Evolutionary conservation across 257 asterid genomes (phyloP).

Genomic region (Plantago ovata): DNA sequence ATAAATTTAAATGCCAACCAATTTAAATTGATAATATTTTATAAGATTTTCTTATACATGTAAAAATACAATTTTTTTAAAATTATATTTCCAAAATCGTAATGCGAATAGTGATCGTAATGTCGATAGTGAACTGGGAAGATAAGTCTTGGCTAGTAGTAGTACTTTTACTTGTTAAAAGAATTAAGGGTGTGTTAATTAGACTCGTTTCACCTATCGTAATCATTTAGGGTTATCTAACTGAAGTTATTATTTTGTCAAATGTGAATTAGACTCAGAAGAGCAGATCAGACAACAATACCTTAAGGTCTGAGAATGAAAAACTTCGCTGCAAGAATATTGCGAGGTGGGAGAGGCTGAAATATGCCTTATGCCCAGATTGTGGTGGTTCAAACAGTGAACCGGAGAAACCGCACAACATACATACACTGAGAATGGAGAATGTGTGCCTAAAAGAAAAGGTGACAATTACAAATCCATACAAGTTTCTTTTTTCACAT

Average conservation of each 20-base stretch:
- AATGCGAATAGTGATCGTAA: too few relatives aligned
- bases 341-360: slow-evolving; percentile 33
- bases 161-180: too few relatives aligned
- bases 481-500: too few relatives aligned
- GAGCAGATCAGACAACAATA: slow-evolving; percentile 36
- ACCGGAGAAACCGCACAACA: slow-evolving; percentile 20
- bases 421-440: slow-evolving; percentile 29
- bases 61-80: too few relatives aligned
- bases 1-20: too few relatives aligned
- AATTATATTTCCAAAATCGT: too few relatives aligned
- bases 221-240: background rate
- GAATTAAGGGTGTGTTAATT: background rate
- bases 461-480: slow-evolving; percentile 8
- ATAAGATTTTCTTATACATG: too few relatives aligned
- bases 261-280: slow-evolving; percentile 27
- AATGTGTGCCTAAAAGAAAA: slow-evolving; percentile 37
- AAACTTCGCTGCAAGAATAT: slow-evolving; percentile 35
- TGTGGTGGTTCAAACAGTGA: slow-evolving; percentile 32
- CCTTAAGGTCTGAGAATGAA: slow-evolving; percentile 41
- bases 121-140: too few relatives aligned
- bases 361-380: slow-evolving; percentile 22
- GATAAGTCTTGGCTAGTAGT: too few relatives aligned
- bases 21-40: too few relatives aligned
- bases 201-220: background rate
- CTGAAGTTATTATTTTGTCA: background rate